Evolutionary conservation across 306 rosid species (phyloP).

Genomic region (Gillenia trifoliata): DNA sequence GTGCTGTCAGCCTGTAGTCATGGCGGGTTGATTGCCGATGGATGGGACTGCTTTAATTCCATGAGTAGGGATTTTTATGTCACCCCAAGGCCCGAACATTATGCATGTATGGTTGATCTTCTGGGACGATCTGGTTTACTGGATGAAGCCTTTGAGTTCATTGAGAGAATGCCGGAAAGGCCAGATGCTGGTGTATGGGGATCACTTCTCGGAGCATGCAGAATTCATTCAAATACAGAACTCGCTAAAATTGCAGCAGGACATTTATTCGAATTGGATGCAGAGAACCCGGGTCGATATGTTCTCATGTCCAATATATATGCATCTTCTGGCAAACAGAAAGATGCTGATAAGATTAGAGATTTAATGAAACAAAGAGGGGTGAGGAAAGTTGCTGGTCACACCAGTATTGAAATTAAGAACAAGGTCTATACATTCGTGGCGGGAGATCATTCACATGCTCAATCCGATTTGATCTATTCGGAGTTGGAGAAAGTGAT

Average conservation of each 20-base stretch:
- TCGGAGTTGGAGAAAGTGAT: constrained; percentile 32
- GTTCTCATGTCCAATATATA: constrained; percentile 45
- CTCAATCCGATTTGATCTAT: constrained; percentile 24
- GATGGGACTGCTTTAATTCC: constrained; percentile 36
- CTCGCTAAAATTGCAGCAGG: constrained; percentile 37
- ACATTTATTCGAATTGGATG: constrained; percentile 32
- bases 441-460: constrained; percentile 33
- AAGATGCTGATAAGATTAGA: constrained; percentile 32
- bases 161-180: constrained; percentile 34
- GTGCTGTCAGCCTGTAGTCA: constrained; percentile 46
- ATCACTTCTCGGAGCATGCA: constrained; percentile 42
- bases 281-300: constrained; percentile 32
- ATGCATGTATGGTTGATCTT: constrained; percentile 46
- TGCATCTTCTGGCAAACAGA: constrained; percentile 24
- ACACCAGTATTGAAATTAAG: constrained; percentile 28
- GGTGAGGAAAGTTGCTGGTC: constrained; percentile 39
- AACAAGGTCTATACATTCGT: constrained; percentile 41
- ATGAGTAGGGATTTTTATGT: constrained; percentile 35
- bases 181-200: constrained; percentile 46
- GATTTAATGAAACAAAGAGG: constrained; percentile 33
- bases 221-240: constrained; percentile 35
- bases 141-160: constrained; percentile 32
- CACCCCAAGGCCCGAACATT: constrained; percentile 33
- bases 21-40: constrained; percentile 37
- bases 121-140: constrained; percentile 44